Base-by-base conservation (phyloP, 352 stramenopile species). In the Globisporangium canariense region DNA sequence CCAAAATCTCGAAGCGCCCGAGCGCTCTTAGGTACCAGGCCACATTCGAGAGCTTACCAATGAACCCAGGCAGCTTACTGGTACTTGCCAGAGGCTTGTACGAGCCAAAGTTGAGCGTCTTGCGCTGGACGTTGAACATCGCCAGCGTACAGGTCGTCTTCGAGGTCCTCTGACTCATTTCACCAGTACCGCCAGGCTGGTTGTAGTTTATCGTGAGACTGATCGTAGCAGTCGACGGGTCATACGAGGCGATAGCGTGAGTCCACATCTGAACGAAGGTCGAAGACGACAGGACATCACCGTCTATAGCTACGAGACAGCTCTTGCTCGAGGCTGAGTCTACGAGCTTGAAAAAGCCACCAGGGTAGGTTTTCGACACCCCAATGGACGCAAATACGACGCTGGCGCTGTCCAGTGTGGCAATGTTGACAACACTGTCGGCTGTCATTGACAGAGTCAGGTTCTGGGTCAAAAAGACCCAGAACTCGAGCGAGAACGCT, bases 401-500 rank as follows among this genome's bases (percentile, higher is more conserved):
- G n/a, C 53, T 53, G 2, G 28, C 43, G 6, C 50, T 60, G 13
- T 62, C 38, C 16, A 75, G 14, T 3, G 43, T 67, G 11, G 52
- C 61, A 9, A 73, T 16, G 10, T 41, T 56, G n/a, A 75, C 43
- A 3, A 47, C 20, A 40, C 9, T 60, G 30, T 41, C 50, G 16
- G 32, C 32, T 36, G 32, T 38, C 40, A 7, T 20, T 32, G 32
- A 14, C 10, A 6, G 36, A 18, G 22, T 13, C 14, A 5, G 51
- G 41, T 41, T 10, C 43, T 62, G 28, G 0, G 38, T 60, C 7
- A 89, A 62, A 4, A 50, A 55, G 0, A 87, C 25, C 82, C 82
- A 93, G 13, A 88, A 80, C 59, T 93, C 84, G 10, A 91, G 34
- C 4, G 82, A 77, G 51, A 93, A 91, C 1, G 81, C 70, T 0